A percentile compares a stretch with the other conserved stretches of the same genome.
These are phyloP conservation scores for Annulohypoxylon bovei DNA, from an alignment of 495 filamentous ascomycete species.

Conservation along the genomic window DNA sequence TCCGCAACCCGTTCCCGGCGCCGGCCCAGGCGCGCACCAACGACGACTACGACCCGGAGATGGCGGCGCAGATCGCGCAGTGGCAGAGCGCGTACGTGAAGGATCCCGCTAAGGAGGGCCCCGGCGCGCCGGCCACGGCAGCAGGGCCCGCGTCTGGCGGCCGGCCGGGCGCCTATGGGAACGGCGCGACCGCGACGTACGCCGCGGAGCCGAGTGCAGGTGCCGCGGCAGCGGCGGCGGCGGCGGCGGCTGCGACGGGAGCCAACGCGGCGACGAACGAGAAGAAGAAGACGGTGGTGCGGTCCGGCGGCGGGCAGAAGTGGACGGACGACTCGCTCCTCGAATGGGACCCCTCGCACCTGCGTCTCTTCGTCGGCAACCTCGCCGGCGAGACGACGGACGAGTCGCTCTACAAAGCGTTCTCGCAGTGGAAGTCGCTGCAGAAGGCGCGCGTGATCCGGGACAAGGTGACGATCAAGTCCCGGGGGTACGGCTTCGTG, in stretches of 20 bases:
- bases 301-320: constrained; percentile 86
- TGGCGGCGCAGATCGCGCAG: constrained; percentile 92
- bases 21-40: constrained; percentile 58
- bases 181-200: constrained; percentile 35
- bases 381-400: constrained; percentile 98
- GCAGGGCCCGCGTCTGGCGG: constrained; percentile 32
- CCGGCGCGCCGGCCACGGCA: constrained; percentile 17
- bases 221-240: constrained; percentile 47
- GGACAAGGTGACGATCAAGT: constrained; percentile 95
- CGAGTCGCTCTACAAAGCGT: constrained; percentile 93
- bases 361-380: constrained; percentile 95
- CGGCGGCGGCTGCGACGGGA: constrained; percentile 55
- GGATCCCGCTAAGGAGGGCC: constrained; percentile 50
- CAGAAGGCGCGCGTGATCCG: constrained; percentile 94
- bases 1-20: constrained; percentile 85
- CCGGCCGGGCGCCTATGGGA: constrained; percentile 26
- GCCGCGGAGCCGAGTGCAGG: constrained; percentile 39
- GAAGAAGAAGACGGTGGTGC: constrained; percentile 78
- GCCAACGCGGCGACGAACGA: constrained; percentile 55
- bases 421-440: constrained; percentile 84
- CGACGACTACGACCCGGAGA: constrained; percentile 76
- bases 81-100: constrained; percentile 93
- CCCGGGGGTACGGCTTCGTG: constrained; percentile 94
- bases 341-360: constrained; percentile 96
- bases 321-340: constrained; percentile 88